A percentile compares a stretch with the other conserved stretches of the same genome.
Evolutionary conservation across 306 rosid genomes (phyloP).

Genomic region (Spatholobus suberectus): DNA sequence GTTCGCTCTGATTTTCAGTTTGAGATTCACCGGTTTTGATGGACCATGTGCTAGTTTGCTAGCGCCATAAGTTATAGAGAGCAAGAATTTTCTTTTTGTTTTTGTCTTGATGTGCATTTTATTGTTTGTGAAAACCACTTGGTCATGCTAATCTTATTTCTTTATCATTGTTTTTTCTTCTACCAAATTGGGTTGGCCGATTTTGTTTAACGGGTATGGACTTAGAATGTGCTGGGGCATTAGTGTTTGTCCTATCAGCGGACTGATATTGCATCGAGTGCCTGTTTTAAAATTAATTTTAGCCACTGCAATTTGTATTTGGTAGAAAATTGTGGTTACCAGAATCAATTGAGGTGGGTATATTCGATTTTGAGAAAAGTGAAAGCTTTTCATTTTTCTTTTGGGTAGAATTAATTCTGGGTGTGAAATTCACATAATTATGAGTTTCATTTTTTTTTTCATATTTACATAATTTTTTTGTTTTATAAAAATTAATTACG

Average conservation of each 20-base stretch:
- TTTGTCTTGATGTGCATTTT: not conserved
- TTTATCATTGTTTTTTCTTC: not conserved
- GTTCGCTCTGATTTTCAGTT: conserved; percentile 6
- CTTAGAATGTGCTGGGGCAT: no score
- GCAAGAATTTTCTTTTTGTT: not conserved
- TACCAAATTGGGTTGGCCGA: not conserved
- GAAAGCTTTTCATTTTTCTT: not conserved
- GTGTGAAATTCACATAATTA: not conserved
- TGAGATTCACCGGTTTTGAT: not conserved
- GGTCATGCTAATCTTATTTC: not conserved
- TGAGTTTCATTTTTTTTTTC: no score
- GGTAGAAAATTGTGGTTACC: not conserved
- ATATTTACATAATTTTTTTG: no score
- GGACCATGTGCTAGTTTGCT: conserved; percentile 11
- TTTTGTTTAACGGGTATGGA: not conserved
- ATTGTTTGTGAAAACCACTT: not conserved
- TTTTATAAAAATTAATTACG: no score
- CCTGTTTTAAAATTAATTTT: not conserved
- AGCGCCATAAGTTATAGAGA: not conserved
- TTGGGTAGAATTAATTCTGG: not conserved
- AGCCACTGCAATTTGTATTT: not conserved
- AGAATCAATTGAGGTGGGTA: not conserved
- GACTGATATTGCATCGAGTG: not conserved
- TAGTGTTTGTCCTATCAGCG: not conserved
- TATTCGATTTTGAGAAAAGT: not conserved